Percentiles rank a stretch among this genome's conserved stretches.
These are phyloP conservation scores for Galerina marginata DNA, from an alignment of 768 basidiomycete species.

Conservation along the genomic window DNA sequence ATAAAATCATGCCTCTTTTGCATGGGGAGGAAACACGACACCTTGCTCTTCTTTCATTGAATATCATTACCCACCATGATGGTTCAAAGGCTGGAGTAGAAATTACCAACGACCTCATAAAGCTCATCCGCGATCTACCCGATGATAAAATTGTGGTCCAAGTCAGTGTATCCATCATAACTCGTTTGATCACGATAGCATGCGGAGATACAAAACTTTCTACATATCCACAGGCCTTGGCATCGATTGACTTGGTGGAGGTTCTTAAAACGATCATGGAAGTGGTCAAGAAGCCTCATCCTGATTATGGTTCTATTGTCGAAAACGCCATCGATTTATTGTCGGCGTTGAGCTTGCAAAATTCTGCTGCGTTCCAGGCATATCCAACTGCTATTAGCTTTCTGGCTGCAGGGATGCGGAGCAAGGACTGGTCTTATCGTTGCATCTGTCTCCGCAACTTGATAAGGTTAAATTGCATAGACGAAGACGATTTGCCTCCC, in stretches of 20 bases:
- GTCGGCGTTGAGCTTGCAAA: constrained; percentile 47
- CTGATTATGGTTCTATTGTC: constrained; percentile 37
- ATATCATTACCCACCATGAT: constrained; percentile 67
- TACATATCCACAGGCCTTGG: constrained; percentile 41
- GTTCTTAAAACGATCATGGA: constrained; percentile 50
- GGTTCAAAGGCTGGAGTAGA: constrained; percentile 52
- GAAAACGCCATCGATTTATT: constrained; percentile 59
- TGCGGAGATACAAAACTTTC: constrained; percentile 44
- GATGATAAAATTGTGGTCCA: constrained; percentile 57
- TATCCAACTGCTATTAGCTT: constrained; percentile 50
- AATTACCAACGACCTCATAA: constrained; percentile 53
- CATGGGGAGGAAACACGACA: constrained; percentile 52
- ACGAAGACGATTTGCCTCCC: constrained; percentile 48
- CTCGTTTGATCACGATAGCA: constrained; percentile 55
- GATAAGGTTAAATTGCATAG: constrained; percentile 52
- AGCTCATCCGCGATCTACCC: constrained; percentile 52
- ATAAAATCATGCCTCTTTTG: constrained; percentile 61
- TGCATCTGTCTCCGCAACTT: constrained; percentile 58
- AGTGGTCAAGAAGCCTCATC: constrained; percentile 47
- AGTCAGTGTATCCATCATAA: constrained; percentile 53
- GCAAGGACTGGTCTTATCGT: constrained; percentile 57
- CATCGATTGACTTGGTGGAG: constrained; percentile 46
- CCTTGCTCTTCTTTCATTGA: constrained; percentile 59
- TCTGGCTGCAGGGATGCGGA: constrained; percentile 60
- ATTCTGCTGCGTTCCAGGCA: constrained; percentile 46